Conservation (phyloP, 129 eudicot species). For the Solidago caesia region DNA sequence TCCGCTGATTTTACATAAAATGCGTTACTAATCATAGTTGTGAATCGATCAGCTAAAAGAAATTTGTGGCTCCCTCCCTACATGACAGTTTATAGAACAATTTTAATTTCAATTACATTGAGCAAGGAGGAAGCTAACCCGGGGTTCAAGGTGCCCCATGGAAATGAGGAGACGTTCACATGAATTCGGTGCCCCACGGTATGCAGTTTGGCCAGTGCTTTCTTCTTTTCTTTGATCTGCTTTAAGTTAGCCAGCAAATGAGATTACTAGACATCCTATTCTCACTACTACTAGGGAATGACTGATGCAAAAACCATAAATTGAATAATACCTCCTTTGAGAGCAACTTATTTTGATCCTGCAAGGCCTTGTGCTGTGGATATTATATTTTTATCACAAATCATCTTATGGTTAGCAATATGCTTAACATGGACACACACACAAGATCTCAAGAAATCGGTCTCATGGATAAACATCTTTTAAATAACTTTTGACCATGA, state of each 20-base stretch:
- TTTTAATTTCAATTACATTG: not conserved
- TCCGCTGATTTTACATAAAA: too few species aligned
- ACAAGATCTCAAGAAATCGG: too few species aligned
- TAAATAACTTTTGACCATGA: too few species aligned
- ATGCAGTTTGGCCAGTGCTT: constrained; percentile 32
- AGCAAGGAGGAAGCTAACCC: constrained; percentile 42
- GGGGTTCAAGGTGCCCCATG: constrained; percentile 28
- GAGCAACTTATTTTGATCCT: constrained; percentile 64
- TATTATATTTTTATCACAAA: not conserved
- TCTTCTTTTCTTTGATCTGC: constrained; percentile 61
- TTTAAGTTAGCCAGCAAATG: not conserved
- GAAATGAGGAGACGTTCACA: constrained; percentile 33
- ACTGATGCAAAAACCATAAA: not conserved
- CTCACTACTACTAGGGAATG: not conserved
- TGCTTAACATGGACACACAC: too few species aligned
- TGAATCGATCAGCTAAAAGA: too few species aligned
- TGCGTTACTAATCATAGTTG: too few species aligned
- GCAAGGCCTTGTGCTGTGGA: constrained; percentile 72
- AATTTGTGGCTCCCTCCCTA: not conserved
- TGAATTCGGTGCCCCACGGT: constrained; percentile 34
- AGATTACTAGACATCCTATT: not conserved
- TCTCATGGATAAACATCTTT: too few species aligned
- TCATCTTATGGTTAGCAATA: not conserved
- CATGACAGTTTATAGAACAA: not conserved
- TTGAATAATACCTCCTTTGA: constrained; percentile 48